phyloP scores from a whole-genome alignment of 2,329 filamentous ascomycete species.

The Colletotrichum agaves region DNA sequence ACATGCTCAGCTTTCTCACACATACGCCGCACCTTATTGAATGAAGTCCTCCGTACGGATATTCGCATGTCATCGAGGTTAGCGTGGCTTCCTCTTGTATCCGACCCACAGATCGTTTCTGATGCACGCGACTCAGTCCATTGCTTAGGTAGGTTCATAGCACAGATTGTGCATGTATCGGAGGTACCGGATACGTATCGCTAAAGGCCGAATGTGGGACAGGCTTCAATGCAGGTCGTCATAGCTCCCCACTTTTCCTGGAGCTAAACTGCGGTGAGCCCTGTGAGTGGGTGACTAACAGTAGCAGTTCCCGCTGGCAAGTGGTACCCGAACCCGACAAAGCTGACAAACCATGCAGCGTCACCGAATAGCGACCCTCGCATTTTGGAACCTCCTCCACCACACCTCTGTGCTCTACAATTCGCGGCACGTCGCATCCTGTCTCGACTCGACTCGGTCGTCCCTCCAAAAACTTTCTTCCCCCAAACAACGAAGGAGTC shows the following conservation, averaged over 20 bases:
- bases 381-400: constrained; percentile 29
- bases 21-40: neutral
- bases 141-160: neutral
- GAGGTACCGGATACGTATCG: constrained; percentile 32
- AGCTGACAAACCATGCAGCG: constrained; percentile 36
- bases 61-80: neutral
- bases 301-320: neutral
- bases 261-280: constrained; percentile 32
- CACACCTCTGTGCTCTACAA: constrained; percentile 13
- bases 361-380: constrained; percentile 14
- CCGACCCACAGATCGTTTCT: constrained; percentile 5
- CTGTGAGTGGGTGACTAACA: constrained; percentile 15
- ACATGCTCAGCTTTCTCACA: neutral
- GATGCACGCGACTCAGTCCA: constrained; percentile 15
- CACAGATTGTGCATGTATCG: constrained; percentile 20
- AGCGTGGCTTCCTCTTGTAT: neutral
- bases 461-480: constrained; percentile 21
- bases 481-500: neutral
- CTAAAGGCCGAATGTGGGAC: constrained; percentile 32
- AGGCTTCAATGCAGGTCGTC: constrained; percentile 37
- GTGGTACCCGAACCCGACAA: constrained; percentile 17
- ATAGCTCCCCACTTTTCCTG: constrained; percentile 35
- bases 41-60: neutral
- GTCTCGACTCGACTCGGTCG: constrained; percentile 28
- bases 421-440: constrained; percentile 29